Conservation (phyloP, 352 stramenopile genomes). For the Phytopythium sindhum region DNA sequence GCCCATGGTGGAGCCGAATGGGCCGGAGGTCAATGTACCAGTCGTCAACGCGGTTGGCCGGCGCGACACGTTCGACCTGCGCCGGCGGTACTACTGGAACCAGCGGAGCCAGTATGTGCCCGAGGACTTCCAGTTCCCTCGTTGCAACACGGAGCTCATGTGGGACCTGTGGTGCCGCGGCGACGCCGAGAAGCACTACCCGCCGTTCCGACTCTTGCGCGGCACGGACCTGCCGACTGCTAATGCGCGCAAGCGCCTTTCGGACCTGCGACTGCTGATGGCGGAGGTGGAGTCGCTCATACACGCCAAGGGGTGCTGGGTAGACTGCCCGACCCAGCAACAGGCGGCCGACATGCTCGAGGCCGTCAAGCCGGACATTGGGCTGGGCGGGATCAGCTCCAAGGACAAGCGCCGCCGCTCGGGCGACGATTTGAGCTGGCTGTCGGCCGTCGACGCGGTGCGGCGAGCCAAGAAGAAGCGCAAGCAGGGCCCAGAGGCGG, state of each 20-base stretch:
- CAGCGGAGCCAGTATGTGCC: conserved; percentile 6
- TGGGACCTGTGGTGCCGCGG: conserved; percentile 10
- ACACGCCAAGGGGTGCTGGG: conserved; percentile 14
- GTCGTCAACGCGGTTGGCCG: not conserved
- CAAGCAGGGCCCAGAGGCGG: not conserved
- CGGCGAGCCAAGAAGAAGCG: conserved; percentile 8
- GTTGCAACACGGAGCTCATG: not conserved
- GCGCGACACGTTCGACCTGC: not conserved
- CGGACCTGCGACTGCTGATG: conserved; percentile 10
- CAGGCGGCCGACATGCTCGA: conserved; percentile 20
- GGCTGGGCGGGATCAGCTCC: conserved; percentile 1
- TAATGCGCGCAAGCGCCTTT: conserved; percentile 6
- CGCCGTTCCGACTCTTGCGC: conserved; percentile 4
- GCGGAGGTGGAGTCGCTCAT: conserved; percentile 3
- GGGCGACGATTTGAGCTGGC: conserved; percentile 4
- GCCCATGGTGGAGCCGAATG: not conserved
- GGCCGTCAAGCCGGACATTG: conserved; percentile 14
- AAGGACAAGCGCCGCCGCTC: conserved; percentile 9
- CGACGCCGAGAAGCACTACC: conserved; percentile 5
- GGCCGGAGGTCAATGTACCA: not conserved
- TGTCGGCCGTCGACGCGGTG: conserved; percentile 7
- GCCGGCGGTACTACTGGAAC: conserved; percentile 5
- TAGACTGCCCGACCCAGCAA: conserved; percentile 13
- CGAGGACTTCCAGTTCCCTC: conserved; percentile 9
- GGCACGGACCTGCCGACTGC: conserved; percentile 5